Base-by-base conservation (phyloP, 371 early-diverging fungal genomes). In the Mucor racemosus region DNA sequence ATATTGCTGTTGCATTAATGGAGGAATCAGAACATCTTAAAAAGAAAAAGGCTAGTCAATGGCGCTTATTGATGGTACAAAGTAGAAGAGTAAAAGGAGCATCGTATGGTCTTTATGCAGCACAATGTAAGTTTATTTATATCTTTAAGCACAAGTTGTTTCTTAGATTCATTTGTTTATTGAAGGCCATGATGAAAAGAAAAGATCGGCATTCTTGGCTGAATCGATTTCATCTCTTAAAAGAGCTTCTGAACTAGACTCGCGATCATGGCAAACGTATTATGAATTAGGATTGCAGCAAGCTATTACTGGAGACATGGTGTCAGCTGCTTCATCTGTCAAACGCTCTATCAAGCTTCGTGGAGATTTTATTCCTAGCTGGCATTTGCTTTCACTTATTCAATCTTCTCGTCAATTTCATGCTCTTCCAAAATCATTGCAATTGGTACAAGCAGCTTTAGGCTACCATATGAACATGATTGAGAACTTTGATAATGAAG, bases 361-460 rank as follows among this genome's bases (percentile, higher is more conserved):
- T n/a, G 71, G 89, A 0, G 66, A 79, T 5, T 85, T 88, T 62
- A 80, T 91, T 19, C 86, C 91, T 8, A 90, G 94, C 5, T 97
- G 95, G 95, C 92, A 97, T 72, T 82, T 97, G 19, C 71, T 97
- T 15, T 90, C 89, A 0, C 82, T 96, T 35, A 67, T 95, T 35
- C 78, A 91, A n/a, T 89, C 93, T 6, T 85, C 89, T 5, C 62
- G 69, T 38, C 67, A 64, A 50, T 68, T 65, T n/a, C 53, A 73
- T n/a, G 65, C 72, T 38, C 33, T 72, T 1, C 61, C 74, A 1
- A 73, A 88, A 58, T 95, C 94, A 0, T 67, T 92, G 65, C 77
- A 86, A 56, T 79, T 93, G 9, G 88, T 91, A 68, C 85, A 93
- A 42, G 83, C 88, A 0, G 94, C 91, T 0, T 75, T 90, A 68